Base-by-base conservation (phyloP, 2,329 filamentous ascomycete species). In the Lasiodiplodia gonubiensis region DNA sequence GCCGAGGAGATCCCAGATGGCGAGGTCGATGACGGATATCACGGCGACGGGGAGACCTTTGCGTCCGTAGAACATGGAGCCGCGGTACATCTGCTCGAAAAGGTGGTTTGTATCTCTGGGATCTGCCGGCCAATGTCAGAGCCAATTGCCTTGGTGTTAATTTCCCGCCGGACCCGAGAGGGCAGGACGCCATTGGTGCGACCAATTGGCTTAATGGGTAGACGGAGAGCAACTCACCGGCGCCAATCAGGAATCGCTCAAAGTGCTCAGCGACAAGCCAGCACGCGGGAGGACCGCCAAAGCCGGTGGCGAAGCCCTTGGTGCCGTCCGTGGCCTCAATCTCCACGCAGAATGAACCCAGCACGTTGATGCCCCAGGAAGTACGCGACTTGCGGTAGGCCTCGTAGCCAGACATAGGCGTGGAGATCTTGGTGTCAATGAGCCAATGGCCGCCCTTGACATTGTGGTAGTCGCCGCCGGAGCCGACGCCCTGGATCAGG, bases 21-120 rank as follows among this genome's bases (percentile, higher is more conserved):
- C 94, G 52, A 97, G 86, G 75, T 97, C 94, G 74, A 97, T 95
- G 71, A 97, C 94, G 2, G 93, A 97, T 75, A 97, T 97, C 75
- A 96, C 90, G 64, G 94, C 94, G 12, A 94, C 87, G 2, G 94
- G 91, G 1, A 97, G 88, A 55, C 94, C 94, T 80, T 97, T 97
- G 72, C 94, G 90, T 69, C 94, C 94, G 76, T 97, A 97, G 84
- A 97, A 97, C 92, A 97, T 96, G 72, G 93, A 96, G 2, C 87
- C 92, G 69, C 93, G 89, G 84, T 97, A 97, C 94, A 97, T 97
- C 79, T 96, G 93, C 83, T 97, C 94, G 77, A 96, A 97, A 35
- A 97, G 84, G 70, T 94, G 87, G 80, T 97, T 97, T 64, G 92
- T 96, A 76, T 97, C 93, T 73, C 94, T 87, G 12, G 93, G 93